These are phyloP conservation scores for Urostyla sp. DNA, from an alignment of 73 alveolate genomes.

Conservation along the genomic window DNA sequence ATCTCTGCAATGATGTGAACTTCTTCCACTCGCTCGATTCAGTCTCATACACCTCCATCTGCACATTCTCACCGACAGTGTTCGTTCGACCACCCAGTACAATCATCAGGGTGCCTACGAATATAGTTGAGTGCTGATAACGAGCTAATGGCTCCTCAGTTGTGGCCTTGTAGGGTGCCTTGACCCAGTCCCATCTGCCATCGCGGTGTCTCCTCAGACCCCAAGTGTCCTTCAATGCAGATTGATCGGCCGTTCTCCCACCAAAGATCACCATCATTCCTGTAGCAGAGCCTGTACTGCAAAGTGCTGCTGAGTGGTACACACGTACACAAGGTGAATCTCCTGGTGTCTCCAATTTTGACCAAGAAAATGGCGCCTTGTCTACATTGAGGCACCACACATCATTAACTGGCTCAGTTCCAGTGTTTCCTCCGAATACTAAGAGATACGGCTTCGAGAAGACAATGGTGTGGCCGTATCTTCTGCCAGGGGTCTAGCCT, in stretches of 20 bases:
- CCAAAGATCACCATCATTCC: conserved; percentile 95
- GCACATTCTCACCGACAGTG: conserved; percentile 86
- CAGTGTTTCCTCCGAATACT: conserved; percentile 97
- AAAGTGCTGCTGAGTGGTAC: conserved; percentile 90
- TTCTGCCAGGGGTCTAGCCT: conserved; percentile 99
- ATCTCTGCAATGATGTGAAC: conserved; percentile 53
- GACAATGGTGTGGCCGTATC: conserved; percentile 95
- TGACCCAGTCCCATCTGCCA: conserved; percentile 97
- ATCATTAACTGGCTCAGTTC: conserved; percentile 94
- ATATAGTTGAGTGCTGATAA: conserved; percentile 87
- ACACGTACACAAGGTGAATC: conserved; percentile 88
- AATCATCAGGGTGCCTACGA: conserved; percentile 84
- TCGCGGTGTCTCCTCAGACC: conserved; percentile 96
- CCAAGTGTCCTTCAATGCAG: conserved; percentile 95
- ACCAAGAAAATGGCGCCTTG: conserved; percentile 92
- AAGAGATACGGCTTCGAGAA: conserved; percentile 91
- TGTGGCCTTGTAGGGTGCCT: conserved; percentile 91
- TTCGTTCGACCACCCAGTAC: conserved; percentile 96
- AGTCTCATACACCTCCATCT: conserved; percentile 93
- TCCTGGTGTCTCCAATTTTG: conserved; percentile 84
- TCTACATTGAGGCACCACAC: conserved; percentile 95
- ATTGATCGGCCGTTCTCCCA: conserved; percentile 88
- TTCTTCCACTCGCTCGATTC: conserved; percentile 81
- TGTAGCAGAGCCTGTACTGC: conserved; percentile 91
- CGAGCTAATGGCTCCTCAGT: conserved; percentile 86